Evolutionary conservation across 2,329 filamentous ascomycete species (phyloP).

Genomic region (Diaporthe humulicola): DNA sequence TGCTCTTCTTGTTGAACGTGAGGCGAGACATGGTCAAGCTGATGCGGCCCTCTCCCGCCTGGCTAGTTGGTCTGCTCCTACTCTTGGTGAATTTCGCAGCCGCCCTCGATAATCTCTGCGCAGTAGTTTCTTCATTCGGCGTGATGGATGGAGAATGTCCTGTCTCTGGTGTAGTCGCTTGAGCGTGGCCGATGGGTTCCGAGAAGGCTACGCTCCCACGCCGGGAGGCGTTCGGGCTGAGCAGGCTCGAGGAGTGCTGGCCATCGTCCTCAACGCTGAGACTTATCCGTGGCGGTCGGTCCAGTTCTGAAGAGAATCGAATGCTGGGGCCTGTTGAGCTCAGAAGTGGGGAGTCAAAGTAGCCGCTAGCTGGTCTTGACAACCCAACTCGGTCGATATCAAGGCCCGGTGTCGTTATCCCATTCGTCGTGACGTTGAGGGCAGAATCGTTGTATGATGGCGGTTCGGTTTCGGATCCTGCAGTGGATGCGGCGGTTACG

Average conservation of each 20-base stretch:
- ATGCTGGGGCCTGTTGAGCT: slow-evolving; percentile 61
- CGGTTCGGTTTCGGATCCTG: slow-evolving; percentile 63
- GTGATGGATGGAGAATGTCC: slow-evolving; percentile 56
- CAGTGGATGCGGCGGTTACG: slow-evolving; percentile 63
- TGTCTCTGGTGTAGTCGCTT: slow-evolving; percentile 44
- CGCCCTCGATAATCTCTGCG: slow-evolving; percentile 68
- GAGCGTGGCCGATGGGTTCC: slow-evolving; percentile 51
- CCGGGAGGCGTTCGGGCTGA: slow-evolving; percentile 54
- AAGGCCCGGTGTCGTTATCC: slow-evolving; percentile 46
- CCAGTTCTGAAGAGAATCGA: slow-evolving; percentile 68
- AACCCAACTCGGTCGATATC: slow-evolving; percentile 46
- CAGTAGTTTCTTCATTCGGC: slow-evolving; percentile 66
- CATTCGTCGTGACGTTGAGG: slow-evolving; percentile 53
- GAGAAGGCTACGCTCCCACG: slow-evolving; percentile 66
- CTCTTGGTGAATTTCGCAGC: slow-evolving; percentile 66
- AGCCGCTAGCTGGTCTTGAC: slow-evolving; percentile 56
- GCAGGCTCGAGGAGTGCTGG: slow-evolving; percentile 47
- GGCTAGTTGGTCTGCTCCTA: slow-evolving; percentile 69
- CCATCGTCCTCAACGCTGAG: slow-evolving; percentile 59
- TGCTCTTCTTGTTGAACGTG: slow-evolving; percentile 66
- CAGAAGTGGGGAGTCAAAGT: slow-evolving; percentile 58
- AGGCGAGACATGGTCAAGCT: slow-evolving; percentile 70
- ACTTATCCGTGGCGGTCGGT: slow-evolving; percentile 62
- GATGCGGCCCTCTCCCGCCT: slow-evolving; percentile 69
- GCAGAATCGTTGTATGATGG: slow-evolving; percentile 71